Evolutionary conservation across 1,139 yeast species (phyloP), one percentile per base, ranked within the genome.

Genomic region (Pichia sp.): DNA sequence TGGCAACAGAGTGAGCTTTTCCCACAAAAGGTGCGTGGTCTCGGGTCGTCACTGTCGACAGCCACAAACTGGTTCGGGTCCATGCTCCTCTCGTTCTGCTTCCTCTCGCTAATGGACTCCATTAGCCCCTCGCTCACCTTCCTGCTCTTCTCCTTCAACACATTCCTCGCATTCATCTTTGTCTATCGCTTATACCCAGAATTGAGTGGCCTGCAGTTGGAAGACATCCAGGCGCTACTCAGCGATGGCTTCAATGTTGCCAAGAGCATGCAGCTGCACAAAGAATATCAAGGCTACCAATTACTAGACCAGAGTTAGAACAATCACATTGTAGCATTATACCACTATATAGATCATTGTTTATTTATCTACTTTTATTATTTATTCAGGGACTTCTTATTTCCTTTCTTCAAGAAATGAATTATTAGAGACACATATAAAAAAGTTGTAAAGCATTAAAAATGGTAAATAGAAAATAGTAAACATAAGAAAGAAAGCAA

Each of bases 1-100:
- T 81, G 85, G 85, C 81, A 82, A 38, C 85, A 83, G 49, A 81
- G 80, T 45, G 85, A 81, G 64, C 72, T 80, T 56, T 81, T 81
- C 61, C 79, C 84, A 1, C 84, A 80, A 60, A 77, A 76, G 55
- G 82, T 80, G 29, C 73, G 85, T 60, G 78, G 84, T 9, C 67
- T 78, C 40, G 85, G 85, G 14, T 77, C 78, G 7, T 79, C 81
- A 75, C 76, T 75, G 60, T 80, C 84, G 2, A 77, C 84, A 7
- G 77, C 76, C 38, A 79, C 84, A 46, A 80, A 80, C 65, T 80
- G 85, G 85, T 70, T 79, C 12, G 85, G 85, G 4, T 80, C 84
- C 20, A 72, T 80, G 66, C 75, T 77, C 29, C 73, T 80, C 60
- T 79, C 84, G 2, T 73, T 80, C 16, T 77, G 81, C 3, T 81